Evolutionary conservation across 2,329 filamentous ascomycete genomes (phyloP).

Genomic region (Fusarium mexicanum): DNA sequence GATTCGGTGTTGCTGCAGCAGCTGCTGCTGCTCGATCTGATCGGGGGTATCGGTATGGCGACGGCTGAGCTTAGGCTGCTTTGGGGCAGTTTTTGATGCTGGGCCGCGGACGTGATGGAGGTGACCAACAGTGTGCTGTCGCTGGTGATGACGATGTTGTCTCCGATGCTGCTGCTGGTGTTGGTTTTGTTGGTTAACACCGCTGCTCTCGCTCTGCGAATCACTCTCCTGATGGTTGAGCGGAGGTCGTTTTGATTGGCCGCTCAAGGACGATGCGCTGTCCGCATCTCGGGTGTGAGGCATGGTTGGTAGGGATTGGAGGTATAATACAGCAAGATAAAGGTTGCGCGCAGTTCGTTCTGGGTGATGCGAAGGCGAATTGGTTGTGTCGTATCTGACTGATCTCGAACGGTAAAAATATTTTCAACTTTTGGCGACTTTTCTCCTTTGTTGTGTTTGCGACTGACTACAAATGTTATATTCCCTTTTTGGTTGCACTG

Average conservation of each 20-base stretch:
- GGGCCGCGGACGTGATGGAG: slow-evolving; percentile 63
- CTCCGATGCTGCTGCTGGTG: slow-evolving; percentile 46
- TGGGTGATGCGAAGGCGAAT: slow-evolving; percentile 2
- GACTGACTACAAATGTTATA: slow-evolving; percentile 24
- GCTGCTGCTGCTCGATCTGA: slow-evolving; percentile 44
- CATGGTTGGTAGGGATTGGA: slow-evolving; percentile 46
- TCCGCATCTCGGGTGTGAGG: slow-evolving; percentile 58
- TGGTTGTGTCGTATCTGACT: background rate
- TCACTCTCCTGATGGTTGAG: slow-evolving; percentile 51
- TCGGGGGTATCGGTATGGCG: slow-evolving; percentile 54
- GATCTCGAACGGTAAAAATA: background rate
- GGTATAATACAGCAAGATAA: slow-evolving; percentile 19
- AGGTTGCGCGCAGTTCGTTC: slow-evolving; percentile 12
- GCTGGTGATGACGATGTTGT: slow-evolving; percentile 47
- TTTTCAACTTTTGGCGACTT: background rate
- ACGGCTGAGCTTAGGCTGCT: slow-evolving; percentile 58
- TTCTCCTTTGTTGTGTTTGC: slow-evolving; percentile 24
- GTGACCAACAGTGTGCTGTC: slow-evolving; percentile 49
- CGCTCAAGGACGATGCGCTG: slow-evolving; percentile 56
- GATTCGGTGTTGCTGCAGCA: slow-evolving; percentile 25
- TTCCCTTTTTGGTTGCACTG: slow-evolving; percentile 29
- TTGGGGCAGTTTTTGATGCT: slow-evolving; percentile 60
- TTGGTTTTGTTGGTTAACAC: slow-evolving; percentile 46
- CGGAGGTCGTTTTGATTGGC: slow-evolving; percentile 66
- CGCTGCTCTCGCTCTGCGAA: slow-evolving; percentile 46